Base-by-base conservation (phyloP, 2,329 filamentous ascomycete genomes). In the Elsinoe fawcettii region DNA sequence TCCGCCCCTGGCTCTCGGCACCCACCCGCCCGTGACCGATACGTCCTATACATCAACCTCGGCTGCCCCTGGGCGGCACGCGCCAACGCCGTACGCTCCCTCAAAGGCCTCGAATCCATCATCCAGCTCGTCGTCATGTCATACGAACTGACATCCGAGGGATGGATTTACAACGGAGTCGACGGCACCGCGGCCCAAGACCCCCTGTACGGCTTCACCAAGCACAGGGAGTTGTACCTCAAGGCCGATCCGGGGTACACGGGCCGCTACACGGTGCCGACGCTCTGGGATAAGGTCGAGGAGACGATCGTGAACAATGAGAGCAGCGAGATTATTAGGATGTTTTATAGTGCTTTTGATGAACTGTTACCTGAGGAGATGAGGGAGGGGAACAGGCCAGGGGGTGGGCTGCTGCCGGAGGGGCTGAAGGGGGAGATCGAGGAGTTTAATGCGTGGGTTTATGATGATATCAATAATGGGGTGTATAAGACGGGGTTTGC, bases 301-400 rank as follows among this genome's bases (percentile, higher is more conserved):
- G 80, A 84, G 66, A 81, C 76, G 32, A 95, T 96, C 66, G 90
- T 96, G 61, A 93, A 80, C 80, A 96, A 96, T 64, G 91, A 96
- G 79, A 90, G 87, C 71, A 85, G 85, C 63, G 91, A 96, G 75
- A 96, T 96, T 69, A 84, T 96, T 70, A 85, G 91, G 68, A 95
- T 96, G 88, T 77, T 96, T 60, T 88, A 88, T 68, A 80, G 79
- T 41, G 88, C 83, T 70, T 97, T 97, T 68, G 85, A 97, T 58
- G 67, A 73, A 37, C 49, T 77, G 22, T 63, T 79, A n/a, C 71
- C 71, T 1, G 63, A 66, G 54, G 59, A 84, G 66, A 80, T 82
- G 68, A 80, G 80, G 57, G 83, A 86, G 61, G 66, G 43, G 1
- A 79, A 73, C 57, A 74, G 72, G 51, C 72, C 74, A 0, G 71